A percentile compares a stretch with the other conserved stretches of the same genome.
Conservation (phyloP, 805 yeast genomes). For the Kockiozyma suomiensis region DNA sequence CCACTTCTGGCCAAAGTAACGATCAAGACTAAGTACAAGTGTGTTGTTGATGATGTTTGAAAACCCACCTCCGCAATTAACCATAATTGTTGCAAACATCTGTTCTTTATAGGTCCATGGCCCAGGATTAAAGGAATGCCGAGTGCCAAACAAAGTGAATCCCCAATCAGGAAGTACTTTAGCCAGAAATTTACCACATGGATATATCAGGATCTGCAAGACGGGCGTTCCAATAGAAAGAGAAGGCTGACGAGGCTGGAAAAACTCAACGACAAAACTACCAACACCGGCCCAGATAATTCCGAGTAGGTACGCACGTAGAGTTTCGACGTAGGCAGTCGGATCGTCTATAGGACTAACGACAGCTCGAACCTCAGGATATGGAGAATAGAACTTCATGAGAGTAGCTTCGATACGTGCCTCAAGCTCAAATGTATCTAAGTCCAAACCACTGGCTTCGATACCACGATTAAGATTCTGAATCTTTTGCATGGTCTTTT, state of each 20-base stretch:
- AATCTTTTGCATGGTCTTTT: slow-evolving; percentile 45
- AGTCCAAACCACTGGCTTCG: slow-evolving; percentile 29
- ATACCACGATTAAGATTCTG: slow-evolving; percentile 39
- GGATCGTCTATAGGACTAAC: slow-evolving; percentile 48
- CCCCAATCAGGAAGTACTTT: slow-evolving; percentile 53
- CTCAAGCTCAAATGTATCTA: slow-evolving; percentile 23
- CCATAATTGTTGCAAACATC: slow-evolving; percentile 57
- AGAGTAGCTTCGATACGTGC: slow-evolving; percentile 48
- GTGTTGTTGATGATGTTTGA: slow-evolving; percentile 17
- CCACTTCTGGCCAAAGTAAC: slow-evolving; percentile 43
- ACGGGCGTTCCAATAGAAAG: slow-evolving; percentile 55
- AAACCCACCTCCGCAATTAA: slow-evolving; percentile 19
- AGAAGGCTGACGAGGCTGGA: slow-evolving; percentile 58
- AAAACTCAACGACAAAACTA: slow-evolving; percentile 58
- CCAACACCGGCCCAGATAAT: slow-evolving; percentile 57
- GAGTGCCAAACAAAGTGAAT: slow-evolving; percentile 46
- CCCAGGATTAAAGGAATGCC: slow-evolving; percentile 57
- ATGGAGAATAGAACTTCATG: slow-evolving; percentile 51
- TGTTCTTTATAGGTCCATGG: slow-evolving; percentile 68
- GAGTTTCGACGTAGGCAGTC: slow-evolving; percentile 50
- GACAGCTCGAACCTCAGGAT: slow-evolving; percentile 55
- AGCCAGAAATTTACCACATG: slow-evolving; percentile 55
- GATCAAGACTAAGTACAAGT: slow-evolving; percentile 37
- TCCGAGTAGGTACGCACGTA: slow-evolving; percentile 56
- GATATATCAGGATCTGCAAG: slow-evolving; percentile 61